phyloP scores from a whole-genome alignment of 257 asterid species.

The Capsicum pubescens region DNA sequence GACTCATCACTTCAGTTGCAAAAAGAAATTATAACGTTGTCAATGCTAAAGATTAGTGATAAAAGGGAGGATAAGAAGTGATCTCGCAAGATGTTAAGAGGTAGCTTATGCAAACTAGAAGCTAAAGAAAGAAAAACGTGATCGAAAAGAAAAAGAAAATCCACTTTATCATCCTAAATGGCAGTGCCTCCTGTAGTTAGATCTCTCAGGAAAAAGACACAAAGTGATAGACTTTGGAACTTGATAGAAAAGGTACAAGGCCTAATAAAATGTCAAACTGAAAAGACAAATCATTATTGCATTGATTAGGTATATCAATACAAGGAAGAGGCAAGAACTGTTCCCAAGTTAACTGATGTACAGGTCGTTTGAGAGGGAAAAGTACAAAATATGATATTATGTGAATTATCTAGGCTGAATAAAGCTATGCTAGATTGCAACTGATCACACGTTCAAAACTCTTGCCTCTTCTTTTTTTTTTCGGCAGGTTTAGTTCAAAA shows the following conservation, averaged over 20 bases:
- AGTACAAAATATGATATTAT: background rate
- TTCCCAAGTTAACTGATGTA: constrained; percentile 19
- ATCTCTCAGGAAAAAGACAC: background rate
- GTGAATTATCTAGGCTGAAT: background rate
- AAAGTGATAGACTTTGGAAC: constrained; percentile 14
- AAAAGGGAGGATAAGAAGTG: background rate
- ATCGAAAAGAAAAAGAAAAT: constrained; percentile 9
- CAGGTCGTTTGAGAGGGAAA: background rate
- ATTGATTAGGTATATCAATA: constrained; percentile 6
- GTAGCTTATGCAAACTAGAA: constrained; percentile 23
- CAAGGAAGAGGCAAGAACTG: background rate
- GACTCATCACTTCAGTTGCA: background rate
- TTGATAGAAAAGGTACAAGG: constrained; percentile 15
- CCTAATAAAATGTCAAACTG: constrained; percentile 18
- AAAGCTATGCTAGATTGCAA: constrained; percentile 4
- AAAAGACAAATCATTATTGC: background rate
- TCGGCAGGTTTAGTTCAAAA: background rate
- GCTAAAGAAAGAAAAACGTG: constrained; percentile 10
- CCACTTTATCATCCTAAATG: background rate
- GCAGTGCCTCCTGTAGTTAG: background rate
- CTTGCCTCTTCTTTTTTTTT: background rate
- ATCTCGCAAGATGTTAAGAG: background rate
- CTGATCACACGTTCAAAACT: constrained; percentile 18
- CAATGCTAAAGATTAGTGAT: background rate
- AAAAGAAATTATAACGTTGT: background rate